Conservation (phyloP, 2,329 filamentous ascomycete genomes). For the Emericellopsis cladophorae region DNA sequence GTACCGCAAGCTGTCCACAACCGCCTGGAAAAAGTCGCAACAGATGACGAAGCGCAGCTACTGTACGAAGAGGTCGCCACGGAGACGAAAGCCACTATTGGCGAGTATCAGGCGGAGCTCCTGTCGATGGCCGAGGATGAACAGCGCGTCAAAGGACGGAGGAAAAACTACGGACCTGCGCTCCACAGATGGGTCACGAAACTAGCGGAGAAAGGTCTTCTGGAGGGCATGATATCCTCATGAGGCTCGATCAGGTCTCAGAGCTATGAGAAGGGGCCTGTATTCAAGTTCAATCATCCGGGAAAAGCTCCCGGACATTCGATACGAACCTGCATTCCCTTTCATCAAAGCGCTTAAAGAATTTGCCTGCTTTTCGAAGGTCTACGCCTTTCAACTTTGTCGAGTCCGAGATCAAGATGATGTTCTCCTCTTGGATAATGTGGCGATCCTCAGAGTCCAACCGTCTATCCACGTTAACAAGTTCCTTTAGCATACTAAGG, state of each 20-base stretch:
- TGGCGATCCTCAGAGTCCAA: no score
- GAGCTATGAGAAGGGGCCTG: neutral
- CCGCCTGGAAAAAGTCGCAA: neutral
- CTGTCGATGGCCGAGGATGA: slow-evolving; percentile 31
- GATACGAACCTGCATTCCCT: slow-evolving; percentile 61
- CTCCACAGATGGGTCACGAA: slow-evolving; percentile 57
- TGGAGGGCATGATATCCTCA: slow-evolving; percentile 29
- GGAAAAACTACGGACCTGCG: slow-evolving; percentile 56
- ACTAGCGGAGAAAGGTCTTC: slow-evolving; percentile 52
- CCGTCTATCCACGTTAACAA: no score
- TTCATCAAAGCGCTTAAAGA: slow-evolving; percentile 77
- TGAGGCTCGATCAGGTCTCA: neutral
- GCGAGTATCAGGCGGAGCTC: slow-evolving; percentile 35
- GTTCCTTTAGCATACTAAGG: slow-evolving; percentile 42
- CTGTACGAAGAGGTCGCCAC: slow-evolving; percentile 24
- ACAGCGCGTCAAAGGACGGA: slow-evolving; percentile 37
- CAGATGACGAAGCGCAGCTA: slow-evolving; percentile 13
- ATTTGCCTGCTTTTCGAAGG: slow-evolving; percentile 40
- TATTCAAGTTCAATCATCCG: slow-evolving; percentile 52
- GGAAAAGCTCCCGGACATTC: slow-evolving; percentile 70
- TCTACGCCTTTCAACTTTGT: no score
- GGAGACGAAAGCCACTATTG: slow-evolving; percentile 27
- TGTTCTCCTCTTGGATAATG: no score
- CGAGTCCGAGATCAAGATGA: no score
- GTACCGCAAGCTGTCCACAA: slow-evolving; percentile 1